Evolutionary conservation across 1,284 basidiomycete genomes (phyloP).

Genomic region (Cystobasidium slooffiae): DNA sequence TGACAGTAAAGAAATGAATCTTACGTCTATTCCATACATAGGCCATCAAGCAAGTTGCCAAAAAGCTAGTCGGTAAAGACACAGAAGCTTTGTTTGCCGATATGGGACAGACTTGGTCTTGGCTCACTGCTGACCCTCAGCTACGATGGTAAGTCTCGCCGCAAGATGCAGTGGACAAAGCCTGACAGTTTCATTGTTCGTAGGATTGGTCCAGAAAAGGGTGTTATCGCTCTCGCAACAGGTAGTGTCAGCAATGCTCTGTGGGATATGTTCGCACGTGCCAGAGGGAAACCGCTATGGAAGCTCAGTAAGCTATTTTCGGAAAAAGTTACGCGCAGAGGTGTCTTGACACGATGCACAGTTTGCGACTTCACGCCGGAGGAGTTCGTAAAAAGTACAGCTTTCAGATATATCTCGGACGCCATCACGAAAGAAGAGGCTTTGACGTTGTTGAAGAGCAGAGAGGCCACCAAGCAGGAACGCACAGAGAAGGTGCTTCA

Average conservation of each 20-base stretch:
- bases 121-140: slow-evolving; percentile 67
- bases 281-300: slow-evolving; percentile 78
- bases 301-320: slow-evolving; percentile 64
- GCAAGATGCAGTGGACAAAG: no score
- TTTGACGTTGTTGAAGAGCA: slow-evolving; percentile 75
- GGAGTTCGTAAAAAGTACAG: slow-evolving; percentile 79
- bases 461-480: slow-evolving; percentile 74
- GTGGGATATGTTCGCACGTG: slow-evolving; percentile 69
- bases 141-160: slow-evolving; percentile 47
- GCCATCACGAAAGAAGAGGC: slow-evolving; percentile 90
- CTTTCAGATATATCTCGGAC: slow-evolving; percentile 88
- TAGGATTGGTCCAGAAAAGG: slow-evolving; percentile 84
- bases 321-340: not conserved
- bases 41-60: slow-evolving; percentile 77
- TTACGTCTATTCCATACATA: slow-evolving; percentile 49
- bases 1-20: slow-evolving; percentile 14
- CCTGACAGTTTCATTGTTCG: no score
- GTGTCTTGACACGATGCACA: not conserved
- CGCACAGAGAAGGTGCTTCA: slow-evolving; percentile 70
- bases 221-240: slow-evolving; percentile 63
- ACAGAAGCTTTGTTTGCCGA: slow-evolving; percentile 79
- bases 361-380: slow-evolving; percentile 75
- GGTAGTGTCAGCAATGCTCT: slow-evolving; percentile 62
- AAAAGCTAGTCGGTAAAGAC: slow-evolving; percentile 80
- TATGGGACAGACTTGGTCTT: slow-evolving; percentile 74